Evolutionary conservation across 129 eudicot genomes (phyloP), one percentile per base, ranked within the genome.

Genomic region (Flaveria linearis): DNA sequence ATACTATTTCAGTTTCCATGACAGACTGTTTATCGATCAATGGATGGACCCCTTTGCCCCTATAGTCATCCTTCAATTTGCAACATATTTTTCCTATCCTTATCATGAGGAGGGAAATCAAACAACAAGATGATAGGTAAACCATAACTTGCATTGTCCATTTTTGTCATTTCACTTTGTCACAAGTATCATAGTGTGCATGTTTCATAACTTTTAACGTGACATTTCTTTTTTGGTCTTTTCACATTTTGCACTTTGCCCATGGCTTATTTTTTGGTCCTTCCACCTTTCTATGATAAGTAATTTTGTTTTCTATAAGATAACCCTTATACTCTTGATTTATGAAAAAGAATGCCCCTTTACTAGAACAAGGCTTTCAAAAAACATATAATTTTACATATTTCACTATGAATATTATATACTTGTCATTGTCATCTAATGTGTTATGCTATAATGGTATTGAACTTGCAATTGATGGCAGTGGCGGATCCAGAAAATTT

Each of bases 41-140:
- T 74, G 75, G 57, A 74, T 80, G 80, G 80, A 73, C 79, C 64
- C 82, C 76, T 69, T 77, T 56, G 71, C 57, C 74, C 79, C 75
- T 62, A 55, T 74, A 63, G 79, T 56, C 80, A 66, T 43, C 78
- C 58, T 47, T 67, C 69, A 30, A 33, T 71, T 55, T 41, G 69
- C 76, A 69, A 70, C 75, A 25, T 75, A 47, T 66, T 77, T 78
- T 76, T 86, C 76, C 81, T 82, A 82, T 86, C 89, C 69, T 75
- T 76, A 80, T 76, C 81, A 72, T 80, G 85, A 83, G 89, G 89
- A 86, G 25, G 66, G 43, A 82, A 85, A 71, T 79, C 74, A 66
- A 70, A 82, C 86, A 85, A 68, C 83, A 61, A 66, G 63, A 56
- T 56, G 75, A 15, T 50, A 43, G 10, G 39, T 74, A 74, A n/a